These are phyloP conservation scores for Camellia granthamiana DNA, from an alignment of 148 eudicot genomes.

Conservation along the genomic window DNA sequence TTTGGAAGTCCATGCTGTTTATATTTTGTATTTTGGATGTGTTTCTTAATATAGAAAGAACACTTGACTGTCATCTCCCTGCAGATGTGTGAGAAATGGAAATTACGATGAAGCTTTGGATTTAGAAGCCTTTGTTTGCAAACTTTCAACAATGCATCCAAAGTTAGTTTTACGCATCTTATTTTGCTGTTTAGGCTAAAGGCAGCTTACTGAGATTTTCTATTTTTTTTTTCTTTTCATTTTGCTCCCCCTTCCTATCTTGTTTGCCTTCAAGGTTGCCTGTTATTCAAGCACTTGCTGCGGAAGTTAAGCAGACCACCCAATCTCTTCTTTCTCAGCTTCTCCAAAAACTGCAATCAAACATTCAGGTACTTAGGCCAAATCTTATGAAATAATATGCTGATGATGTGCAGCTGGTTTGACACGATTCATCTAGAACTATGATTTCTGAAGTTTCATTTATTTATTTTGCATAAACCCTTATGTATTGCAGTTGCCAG, in stretches of 20 bases:
- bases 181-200: slow-evolving; percentile 5
- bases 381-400: not conserved
- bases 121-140: slow-evolving; percentile 90
- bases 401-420: slow-evolving; percentile 9
- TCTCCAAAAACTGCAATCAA: slow-evolving; percentile 90
- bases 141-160: slow-evolving; percentile 93
- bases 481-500: slow-evolving; percentile 72
- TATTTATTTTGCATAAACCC: not conserved
- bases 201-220: slow-evolving; percentile 6
- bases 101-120: slow-evolving; percentile 97
- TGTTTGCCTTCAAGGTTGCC: slow-evolving; percentile 47
- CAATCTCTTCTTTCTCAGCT: slow-evolving; percentile 95
- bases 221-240: not conserved
- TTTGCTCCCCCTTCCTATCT: slow-evolving; percentile 12
- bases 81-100: slow-evolving; percentile 97
- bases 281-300: slow-evolving; percentile 80
- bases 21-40: not conserved
- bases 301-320: slow-evolving; percentile 87
- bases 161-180: slow-evolving; percentile 56
- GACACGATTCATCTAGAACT: slow-evolving; percentile 10
- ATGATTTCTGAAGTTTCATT: slow-evolving; percentile 4
- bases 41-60: slow-evolving; percentile 7
- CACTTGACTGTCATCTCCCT: slow-evolving; percentile 1
- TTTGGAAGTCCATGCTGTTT: not conserved
- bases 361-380: slow-evolving; percentile 65